Percentiles rank a stretch among this genome's conserved stretches.
Evolutionary conservation across 768 basidiomycete genomes (phyloP).

Genomic region (Pulveroboletus sp.): DNA sequence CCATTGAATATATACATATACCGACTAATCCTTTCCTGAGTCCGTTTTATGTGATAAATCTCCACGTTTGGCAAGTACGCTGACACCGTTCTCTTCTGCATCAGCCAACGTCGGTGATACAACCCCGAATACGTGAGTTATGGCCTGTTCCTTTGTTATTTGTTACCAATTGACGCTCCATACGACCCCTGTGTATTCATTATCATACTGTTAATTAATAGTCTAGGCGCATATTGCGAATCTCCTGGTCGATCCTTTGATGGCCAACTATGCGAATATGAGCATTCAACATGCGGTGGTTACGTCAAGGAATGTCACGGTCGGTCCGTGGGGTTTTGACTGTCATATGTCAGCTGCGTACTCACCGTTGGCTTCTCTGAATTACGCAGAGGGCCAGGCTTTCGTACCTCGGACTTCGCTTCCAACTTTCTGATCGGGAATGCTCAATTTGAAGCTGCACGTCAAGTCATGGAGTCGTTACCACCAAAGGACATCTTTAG

Average conservation of each 20-base stretch:
- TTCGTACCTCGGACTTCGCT: slow-evolving; percentile 68
- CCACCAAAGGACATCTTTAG: slow-evolving; percentile 10
- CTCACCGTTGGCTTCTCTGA: neutral
- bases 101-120: slow-evolving; percentile 79
- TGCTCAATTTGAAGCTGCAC: slow-evolving; percentile 64
- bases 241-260: slow-evolving; percentile 65
- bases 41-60: neutral
- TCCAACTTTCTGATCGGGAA: slow-evolving; percentile 71
- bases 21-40: neutral
- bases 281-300: slow-evolving; percentile 73
- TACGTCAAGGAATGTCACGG: slow-evolving; percentile 65
- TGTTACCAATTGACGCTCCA: neutral
- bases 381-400: slow-evolving; percentile 61
- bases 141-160: too few species aligned
- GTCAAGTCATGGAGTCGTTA: slow-evolving; percentile 49
- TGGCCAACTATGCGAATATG: slow-evolving; percentile 63
- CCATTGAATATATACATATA: neutral
- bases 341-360: neutral
- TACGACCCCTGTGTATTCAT: neutral
- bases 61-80: neutral
- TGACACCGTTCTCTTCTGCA: neutral
- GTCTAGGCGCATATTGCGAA: slow-evolving; percentile 69
- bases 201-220: slow-evolving; percentile 23
- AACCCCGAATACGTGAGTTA: slow-evolving; percentile 69
- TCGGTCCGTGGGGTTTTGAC: slow-evolving; percentile 38